Conservation (phyloP, 2,329 filamentous ascomycete genomes). For the Acephala macrosclerotiorum region DNA sequence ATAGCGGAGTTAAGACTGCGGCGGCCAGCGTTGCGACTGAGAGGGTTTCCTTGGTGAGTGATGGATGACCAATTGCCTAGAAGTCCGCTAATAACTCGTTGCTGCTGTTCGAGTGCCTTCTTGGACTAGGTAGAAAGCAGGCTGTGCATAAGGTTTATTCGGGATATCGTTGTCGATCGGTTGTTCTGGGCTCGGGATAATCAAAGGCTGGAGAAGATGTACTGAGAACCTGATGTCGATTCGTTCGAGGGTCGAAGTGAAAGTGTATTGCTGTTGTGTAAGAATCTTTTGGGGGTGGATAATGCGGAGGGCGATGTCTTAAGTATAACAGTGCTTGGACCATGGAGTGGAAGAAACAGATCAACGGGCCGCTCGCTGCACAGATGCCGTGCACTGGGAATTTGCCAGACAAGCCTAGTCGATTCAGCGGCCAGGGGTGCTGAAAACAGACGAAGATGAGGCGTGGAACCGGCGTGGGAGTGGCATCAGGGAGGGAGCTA, state of each 20-base stretch:
- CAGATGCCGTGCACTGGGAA: conserved; percentile 29
- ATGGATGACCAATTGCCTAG: conserved; percentile 13
- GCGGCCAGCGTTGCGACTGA: conserved; percentile 37
- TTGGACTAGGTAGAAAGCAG: conserved; percentile 5
- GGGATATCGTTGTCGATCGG: conserved; percentile 23
- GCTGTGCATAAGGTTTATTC: conserved; percentile 23
- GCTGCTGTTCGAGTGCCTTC: conserved; percentile 1
- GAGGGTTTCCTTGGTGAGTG: conserved; percentile 3
- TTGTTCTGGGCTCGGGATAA: conserved; percentile 14
- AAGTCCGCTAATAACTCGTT: conserved; percentile 10
- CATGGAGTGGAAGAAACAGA: conserved; percentile 22
- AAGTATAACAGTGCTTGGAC: conserved; percentile 31
- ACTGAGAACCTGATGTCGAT: background rate
- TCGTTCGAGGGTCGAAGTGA: no score
- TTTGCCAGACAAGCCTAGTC: conserved; percentile 17
- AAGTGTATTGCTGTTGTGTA: background rate
- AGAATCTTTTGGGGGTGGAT: background rate
- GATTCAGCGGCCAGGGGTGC: background rate
- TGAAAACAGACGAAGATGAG: conserved; percentile 12
- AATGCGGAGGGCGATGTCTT: conserved; percentile 22
- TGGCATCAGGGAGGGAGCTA: background rate
- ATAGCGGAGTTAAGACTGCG: conserved; percentile 31
- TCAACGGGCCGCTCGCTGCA: conserved; percentile 30
- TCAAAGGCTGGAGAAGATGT: background rate
- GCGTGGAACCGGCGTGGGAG: conserved; percentile 3